Evolutionary conservation across 768 basidiomycete species (phyloP), one percentile per base, ranked within the genome.

Genomic region (Fomitopsis pulvina): DNA sequence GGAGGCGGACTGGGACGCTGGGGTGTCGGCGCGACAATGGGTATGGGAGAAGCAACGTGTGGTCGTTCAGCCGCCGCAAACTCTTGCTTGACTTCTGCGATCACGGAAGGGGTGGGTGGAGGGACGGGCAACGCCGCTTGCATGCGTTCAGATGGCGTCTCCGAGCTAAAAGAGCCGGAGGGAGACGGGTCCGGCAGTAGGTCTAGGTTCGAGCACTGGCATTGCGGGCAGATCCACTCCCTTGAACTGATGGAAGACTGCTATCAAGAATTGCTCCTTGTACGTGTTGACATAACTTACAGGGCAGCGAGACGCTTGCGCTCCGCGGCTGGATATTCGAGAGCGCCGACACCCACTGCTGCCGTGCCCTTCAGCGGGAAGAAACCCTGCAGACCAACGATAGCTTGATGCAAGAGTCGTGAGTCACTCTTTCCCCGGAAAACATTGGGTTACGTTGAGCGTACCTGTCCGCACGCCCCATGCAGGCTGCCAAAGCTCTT

Each of bases 401-500:
- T 92, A 29, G 91, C 90, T 90, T 54, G 30, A 26, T 6, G 45
- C 20, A 32, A 41, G 18, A 47, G 44, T 47, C 47, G 42, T 24
- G 57, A 20, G 25, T 58, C 22, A 58, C n/a, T n/a, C n/a, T n/a
- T n/a, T n/a, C n/a, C n/a, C n/a, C n/a, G 45, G 34, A 48, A 11
- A n/a, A 11, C 25, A 8, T 16, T 2, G 12, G 9, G 21, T 14
- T 20, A 32, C 14, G 28, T 7, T 24, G 20, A 21, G 60, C 75
- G 53, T 51, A 87, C 88, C 93, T 49, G 94, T 98, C 54, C 95
- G 80, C 18, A 98, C 89, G 48, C 95, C 95, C 95, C 95, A 98
- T 22, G 92, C 92, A 30, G 95, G 95, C 66, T 97, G 93, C 95
- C 95, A 98, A 27, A 90, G 75, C 58, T 97, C 95, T 67, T 93